Percentiles rank a stretch among this genome's conserved stretches.
Evolutionary conservation across 495 filamentous ascomycete genomes (phyloP).

Genomic region (Penicillium cataractarum): DNA sequence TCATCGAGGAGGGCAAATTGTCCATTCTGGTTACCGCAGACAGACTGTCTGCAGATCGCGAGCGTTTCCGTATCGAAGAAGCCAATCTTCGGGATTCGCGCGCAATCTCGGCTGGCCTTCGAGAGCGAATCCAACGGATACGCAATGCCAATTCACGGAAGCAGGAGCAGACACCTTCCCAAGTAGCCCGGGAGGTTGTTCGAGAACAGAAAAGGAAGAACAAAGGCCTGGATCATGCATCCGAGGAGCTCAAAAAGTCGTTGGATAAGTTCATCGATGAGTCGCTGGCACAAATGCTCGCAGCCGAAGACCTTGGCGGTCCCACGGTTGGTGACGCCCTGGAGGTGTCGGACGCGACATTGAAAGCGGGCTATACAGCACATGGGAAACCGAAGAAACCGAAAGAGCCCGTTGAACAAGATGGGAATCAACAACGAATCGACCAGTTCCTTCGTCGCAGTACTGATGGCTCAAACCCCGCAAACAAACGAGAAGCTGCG

Average conservation of each 20-base stretch:
- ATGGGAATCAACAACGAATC: slow-evolving; percentile 65
- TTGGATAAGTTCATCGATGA: slow-evolving; percentile 75
- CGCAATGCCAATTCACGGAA: slow-evolving; percentile 55
- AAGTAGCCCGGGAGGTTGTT: slow-evolving; percentile 63
- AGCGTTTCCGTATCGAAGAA: slow-evolving; percentile 61
- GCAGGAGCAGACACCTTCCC: slow-evolving; percentile 58
- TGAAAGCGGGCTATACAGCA: slow-evolving; percentile 72
- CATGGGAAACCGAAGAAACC: slow-evolving; percentile 70
- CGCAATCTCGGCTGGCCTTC: slow-evolving; percentile 55
- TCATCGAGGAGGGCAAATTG: slow-evolving; percentile 63
- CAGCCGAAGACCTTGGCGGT: slow-evolving; percentile 83
- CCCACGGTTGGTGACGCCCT: slow-evolving; percentile 78
- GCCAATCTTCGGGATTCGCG: slow-evolving; percentile 62
- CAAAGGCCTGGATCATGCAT: slow-evolving; percentile 56
- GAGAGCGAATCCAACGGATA: slow-evolving; percentile 60
- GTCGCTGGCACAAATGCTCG: slow-evolving; percentile 77
- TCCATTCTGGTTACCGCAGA: slow-evolving; percentile 58
- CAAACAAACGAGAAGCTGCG: slow-evolving; percentile 66
- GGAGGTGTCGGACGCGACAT: slow-evolving; percentile 60
- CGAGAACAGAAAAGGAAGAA: slow-evolving; percentile 60
- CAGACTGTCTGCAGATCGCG: slow-evolving; percentile 55
- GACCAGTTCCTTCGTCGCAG: slow-evolving; percentile 70
- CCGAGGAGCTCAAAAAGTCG: slow-evolving; percentile 58
- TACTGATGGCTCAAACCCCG: slow-evolving; percentile 29
- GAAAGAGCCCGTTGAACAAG: slow-evolving; percentile 50